These are phyloP conservation scores for Bruguiera parviflora DNA, from an alignment of 345 rosid species.

Conservation along the genomic window DNA sequence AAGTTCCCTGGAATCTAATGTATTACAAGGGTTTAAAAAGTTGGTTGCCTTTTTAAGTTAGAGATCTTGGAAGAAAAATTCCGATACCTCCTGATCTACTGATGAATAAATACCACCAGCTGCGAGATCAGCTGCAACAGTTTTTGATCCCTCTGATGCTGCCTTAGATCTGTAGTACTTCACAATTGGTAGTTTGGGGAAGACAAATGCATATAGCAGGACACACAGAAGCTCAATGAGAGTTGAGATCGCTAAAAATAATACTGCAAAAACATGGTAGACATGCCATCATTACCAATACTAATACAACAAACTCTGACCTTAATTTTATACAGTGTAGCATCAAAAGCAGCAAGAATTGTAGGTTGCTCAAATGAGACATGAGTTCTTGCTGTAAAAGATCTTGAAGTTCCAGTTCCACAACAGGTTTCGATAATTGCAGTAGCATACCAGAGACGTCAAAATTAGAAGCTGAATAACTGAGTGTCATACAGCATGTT, in stretches of 20 bases:
- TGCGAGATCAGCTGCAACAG: slow-evolving; percentile 72
- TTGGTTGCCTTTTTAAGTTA: no score
- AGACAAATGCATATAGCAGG: slow-evolving; percentile 52
- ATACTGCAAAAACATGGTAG: slow-evolving; percentile 38
- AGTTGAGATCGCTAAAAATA: slow-evolving; percentile 66
- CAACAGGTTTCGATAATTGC: no score
- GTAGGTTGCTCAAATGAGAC: no score
- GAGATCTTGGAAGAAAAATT: background rate
- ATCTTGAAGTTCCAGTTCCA: no score
- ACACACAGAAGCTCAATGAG: slow-evolving; percentile 62
- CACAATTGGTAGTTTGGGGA: slow-evolving; percentile 73
- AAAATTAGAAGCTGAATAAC: background rate
- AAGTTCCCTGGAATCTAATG: background rate
- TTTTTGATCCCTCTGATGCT: slow-evolving; percentile 79
- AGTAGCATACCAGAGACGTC: background rate
- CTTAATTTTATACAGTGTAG: no score
- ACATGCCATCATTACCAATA: background rate
- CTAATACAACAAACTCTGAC: no score
- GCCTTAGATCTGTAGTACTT: slow-evolving; percentile 80
- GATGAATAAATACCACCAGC: slow-evolving; percentile 67
- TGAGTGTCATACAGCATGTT: background rate
- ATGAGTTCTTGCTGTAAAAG: no score
- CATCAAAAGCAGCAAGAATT: no score
- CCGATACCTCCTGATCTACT: slow-evolving; percentile 10
- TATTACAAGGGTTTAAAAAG: no score